Conservation (phyloP, 192 early-diverging fungal species). For the Rhizoclosmatium sp. region DNA sequence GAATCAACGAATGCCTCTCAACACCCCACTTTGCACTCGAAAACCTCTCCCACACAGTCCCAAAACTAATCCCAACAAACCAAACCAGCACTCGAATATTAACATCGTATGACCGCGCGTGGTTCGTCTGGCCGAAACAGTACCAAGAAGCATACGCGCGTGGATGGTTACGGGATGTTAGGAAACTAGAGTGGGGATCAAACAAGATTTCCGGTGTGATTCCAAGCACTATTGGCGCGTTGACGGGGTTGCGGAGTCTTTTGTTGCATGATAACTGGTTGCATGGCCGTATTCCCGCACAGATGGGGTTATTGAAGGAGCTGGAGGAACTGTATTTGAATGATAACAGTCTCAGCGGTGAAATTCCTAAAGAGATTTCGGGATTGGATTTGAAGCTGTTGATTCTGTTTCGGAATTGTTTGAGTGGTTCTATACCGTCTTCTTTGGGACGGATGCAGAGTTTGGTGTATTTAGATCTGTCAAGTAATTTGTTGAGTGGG, state of each 20-base stretch:
- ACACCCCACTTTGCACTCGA: not conserved
- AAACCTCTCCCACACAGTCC: not conserved
- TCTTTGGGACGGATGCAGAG: not conserved
- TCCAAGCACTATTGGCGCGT: not conserved
- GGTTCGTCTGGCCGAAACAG: not conserved
- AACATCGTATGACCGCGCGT: not conserved
- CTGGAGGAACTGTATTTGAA: conserved; percentile 29
- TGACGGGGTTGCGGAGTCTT: not conserved
- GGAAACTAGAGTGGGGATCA: conserved; percentile 9
- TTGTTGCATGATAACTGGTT: conserved; percentile 8
- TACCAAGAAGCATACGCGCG: not conserved
- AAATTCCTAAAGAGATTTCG: conserved; percentile 2
- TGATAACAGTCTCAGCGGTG: conserved; percentile 29
- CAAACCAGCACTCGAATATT: not conserved
- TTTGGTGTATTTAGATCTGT: not conserved
- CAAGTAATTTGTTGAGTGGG: not conserved
- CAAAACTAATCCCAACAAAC: not conserved
- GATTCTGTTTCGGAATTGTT: conserved; percentile 1
- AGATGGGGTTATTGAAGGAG: conserved; percentile 17
- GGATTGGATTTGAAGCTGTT: not conserved
- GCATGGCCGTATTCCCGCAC: conserved; percentile 18
- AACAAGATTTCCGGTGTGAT: conserved; percentile 22
- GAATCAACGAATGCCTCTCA: not conserved
- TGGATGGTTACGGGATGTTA: conserved; percentile 2
- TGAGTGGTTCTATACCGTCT: conserved; percentile 16